Base-by-base conservation (phyloP, 768 basidiomycete species). In the Termitomyces sp. region DNA sequence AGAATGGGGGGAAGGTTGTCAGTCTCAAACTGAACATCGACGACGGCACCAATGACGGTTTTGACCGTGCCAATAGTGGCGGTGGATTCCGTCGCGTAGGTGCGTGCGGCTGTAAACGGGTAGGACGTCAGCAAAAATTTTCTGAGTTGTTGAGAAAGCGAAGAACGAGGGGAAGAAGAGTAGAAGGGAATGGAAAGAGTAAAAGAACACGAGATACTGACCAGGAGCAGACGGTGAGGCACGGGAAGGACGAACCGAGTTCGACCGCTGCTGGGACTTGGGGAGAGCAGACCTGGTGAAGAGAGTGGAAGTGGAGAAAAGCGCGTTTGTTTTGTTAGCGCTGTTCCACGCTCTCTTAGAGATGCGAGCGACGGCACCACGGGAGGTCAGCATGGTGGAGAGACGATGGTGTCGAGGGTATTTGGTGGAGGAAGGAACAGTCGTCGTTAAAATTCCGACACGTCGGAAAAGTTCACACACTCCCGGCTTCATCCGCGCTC, bases 1-100 rank as follows among this genome's bases (percentile, higher is more conserved):
- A 99, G 88, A 77, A 99, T 98, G 66, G 96, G 92, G 55, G 97
- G 97, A 45, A 98, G 91, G 80, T 88, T 82, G 68, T 96, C 96
- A 54, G 88, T 87, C 68, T 96, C 96, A 73, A 98, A 98, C 79
- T 98, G 94, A 69, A 99, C 97, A 75, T 99, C 97, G 73, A 99
- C 97, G 80, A 99, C 97, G 79, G 97, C 96, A 91, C 97, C 97
- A 78, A 99, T 99, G 84, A 99, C 96, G 69, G 94, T 96, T 84
- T 98, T 97, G 73, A 98, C 92, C 50, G 84, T 79, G 69, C 96
- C 96, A 69, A 84, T 78, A 58, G 83, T 75, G 67, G 70, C 76
- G 80, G 86, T 89, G 62, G 91, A 85, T 76, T 96, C 94, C 58
- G 95, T 95, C 65, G 96, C 96, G 84, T 96, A 96, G 54, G 87